Conservation (phyloP, 768 basidiomycete genomes). For the Pleurotus giganteus region DNA sequence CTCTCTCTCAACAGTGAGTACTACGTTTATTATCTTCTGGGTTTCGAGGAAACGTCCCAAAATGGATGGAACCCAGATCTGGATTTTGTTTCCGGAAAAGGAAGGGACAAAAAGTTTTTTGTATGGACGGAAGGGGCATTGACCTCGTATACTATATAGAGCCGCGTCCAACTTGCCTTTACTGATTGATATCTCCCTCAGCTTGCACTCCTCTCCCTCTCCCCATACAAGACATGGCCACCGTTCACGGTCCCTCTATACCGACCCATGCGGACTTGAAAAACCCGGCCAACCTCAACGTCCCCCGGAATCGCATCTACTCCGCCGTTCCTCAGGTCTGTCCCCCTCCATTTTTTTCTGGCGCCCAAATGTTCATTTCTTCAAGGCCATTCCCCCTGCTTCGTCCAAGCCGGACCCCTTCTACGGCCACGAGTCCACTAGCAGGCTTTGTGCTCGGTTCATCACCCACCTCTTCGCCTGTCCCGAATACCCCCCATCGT, state of each 20-base stretch:
- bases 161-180: background rate
- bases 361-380: constrained; percentile 14
- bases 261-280: constrained; percentile 9
- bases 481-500: constrained; percentile 71
- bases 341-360: constrained; percentile 2
- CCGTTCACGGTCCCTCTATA: constrained; percentile 12
- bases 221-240: constrained; percentile 11
- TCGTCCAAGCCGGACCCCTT: constrained; percentile 50
- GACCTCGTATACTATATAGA: background rate
- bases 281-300: background rate
- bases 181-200: background rate
- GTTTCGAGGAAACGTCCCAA: background rate
- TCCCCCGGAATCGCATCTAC: background rate
- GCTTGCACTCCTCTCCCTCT: constrained; percentile 4
- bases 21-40: background rate
- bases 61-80: background rate
- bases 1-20: too few relatives aligned
- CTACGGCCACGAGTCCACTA: constrained; percentile 76
- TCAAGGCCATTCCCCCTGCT: constrained; percentile 17
- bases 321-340: background rate
- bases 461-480: constrained; percentile 86
- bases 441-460: constrained; percentile 71
- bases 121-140: background rate
- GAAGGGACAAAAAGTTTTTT: constrained; percentile 8
- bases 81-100: background rate